These are phyloP conservation scores for Triglochin maritima DNA, from an alignment of 106 monocot species.

Conservation along the genomic window DNA sequence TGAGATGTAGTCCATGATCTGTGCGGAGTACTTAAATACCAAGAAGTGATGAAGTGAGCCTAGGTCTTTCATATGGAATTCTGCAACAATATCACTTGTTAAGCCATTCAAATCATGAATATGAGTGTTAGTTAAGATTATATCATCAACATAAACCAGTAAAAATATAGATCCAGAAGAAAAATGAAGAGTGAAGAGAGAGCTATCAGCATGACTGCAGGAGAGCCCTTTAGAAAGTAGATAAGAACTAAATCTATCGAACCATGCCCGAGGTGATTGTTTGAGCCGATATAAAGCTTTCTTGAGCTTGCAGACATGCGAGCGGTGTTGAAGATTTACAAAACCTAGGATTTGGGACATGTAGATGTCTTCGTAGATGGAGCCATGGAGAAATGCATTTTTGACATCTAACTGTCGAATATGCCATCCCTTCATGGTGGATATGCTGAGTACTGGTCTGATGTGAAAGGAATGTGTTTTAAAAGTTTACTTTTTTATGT, in stretches of 20 bases:
- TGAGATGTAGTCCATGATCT: neutral
- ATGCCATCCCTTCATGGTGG: too few species aligned
- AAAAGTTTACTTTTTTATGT: too few species aligned
- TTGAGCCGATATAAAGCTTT: neutral
- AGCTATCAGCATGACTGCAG: neutral
- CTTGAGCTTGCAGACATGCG: neutral
- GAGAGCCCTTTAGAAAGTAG: neutral
- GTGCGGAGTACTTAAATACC: neutral
- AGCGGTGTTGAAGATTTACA: neutral
- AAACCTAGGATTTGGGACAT: neutral
- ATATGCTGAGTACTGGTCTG: too few species aligned
- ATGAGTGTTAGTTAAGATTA: neutral
- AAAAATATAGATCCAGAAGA: neutral
- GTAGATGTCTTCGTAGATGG: conserved; percentile 1
- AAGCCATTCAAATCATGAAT: neutral
- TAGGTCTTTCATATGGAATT: neutral
- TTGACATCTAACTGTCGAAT: too few species aligned
- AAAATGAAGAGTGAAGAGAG: neutral
- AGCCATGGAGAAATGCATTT: conserved; percentile 3
- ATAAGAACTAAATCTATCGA: neutral
- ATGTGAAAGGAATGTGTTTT: too few species aligned
- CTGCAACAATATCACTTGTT: neutral
- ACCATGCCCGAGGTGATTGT: neutral
- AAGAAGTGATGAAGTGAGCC: neutral
- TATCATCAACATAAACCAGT: conserved; percentile 3